Conservation (phyloP, 192 early-diverging fungal species). For the Ambispora gerdemannii region DNA sequence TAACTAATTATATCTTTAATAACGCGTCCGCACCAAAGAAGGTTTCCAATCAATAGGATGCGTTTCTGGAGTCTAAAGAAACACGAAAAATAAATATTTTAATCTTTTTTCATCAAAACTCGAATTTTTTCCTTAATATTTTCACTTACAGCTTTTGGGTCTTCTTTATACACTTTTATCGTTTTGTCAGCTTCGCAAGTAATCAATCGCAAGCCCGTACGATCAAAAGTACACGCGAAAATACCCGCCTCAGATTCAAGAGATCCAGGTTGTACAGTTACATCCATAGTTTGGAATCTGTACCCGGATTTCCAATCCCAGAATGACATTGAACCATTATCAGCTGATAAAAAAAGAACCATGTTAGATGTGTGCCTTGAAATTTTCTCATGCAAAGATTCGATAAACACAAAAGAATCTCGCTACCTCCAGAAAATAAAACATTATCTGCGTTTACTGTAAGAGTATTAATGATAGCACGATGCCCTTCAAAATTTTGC, state of each 20-base stretch:
- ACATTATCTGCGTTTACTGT: slow-evolving; percentile 89
- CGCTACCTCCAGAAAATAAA: slow-evolving; percentile 84
- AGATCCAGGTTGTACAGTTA: slow-evolving; percentile 91
- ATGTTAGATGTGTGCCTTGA: too few relatives aligned
- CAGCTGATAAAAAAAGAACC: slow-evolving; percentile 50
- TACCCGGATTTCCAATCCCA: slow-evolving; percentile 97
- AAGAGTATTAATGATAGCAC: slow-evolving; percentile 88
- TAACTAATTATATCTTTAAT: slow-evolving; percentile 38
- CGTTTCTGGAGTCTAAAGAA: slow-evolving; percentile 49
- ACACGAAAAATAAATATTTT: slow-evolving; percentile 10
- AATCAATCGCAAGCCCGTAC: slow-evolving; percentile 89
- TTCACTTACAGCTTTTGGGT: slow-evolving; percentile 64
- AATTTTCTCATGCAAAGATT: not conserved
- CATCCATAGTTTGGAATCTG: slow-evolving; percentile 88
- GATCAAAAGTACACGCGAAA: slow-evolving; percentile 93
- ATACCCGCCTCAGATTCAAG: slow-evolving; percentile 94
- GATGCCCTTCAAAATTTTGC: slow-evolving; percentile 86
- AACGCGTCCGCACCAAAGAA: slow-evolving; percentile 45
- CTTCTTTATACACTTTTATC: slow-evolving; percentile 96
- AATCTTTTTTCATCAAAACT: not conserved
- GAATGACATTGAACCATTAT: slow-evolving; percentile 96
- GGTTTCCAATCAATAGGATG: slow-evolving; percentile 57
- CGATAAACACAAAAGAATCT: slow-evolving; percentile 12
- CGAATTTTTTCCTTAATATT: not conserved
- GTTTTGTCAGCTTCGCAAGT: slow-evolving; percentile 99